Percentiles rank a stretch among this genome's conserved stretches.
These are phyloP conservation scores for Umbellularia californica DNA, from an alignment of 164 flowering plant species.

Conservation along the genomic window DNA sequence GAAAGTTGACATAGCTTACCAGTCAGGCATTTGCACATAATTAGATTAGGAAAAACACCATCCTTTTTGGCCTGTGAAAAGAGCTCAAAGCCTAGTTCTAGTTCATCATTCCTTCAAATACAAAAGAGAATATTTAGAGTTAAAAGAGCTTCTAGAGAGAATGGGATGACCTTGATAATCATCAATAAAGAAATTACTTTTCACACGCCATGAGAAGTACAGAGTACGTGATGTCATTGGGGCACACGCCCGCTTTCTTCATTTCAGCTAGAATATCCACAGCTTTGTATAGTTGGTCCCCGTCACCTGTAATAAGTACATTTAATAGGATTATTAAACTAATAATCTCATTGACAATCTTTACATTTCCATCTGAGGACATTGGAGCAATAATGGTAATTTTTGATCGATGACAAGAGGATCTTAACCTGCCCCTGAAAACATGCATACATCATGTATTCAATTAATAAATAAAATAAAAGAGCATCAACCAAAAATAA, in stretches of 20 bases:
- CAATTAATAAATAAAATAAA: too few relatives aligned
- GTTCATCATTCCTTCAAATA: slow-evolving; percentile 58
- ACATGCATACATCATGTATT: not conserved
- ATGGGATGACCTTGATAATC: slow-evolving; percentile 4
- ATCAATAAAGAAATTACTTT: slow-evolving; percentile 44
- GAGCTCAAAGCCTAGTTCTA: slow-evolving; percentile 59
- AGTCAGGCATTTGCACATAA: slow-evolving; percentile 61
- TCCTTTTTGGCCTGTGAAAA: slow-evolving; percentile 69
- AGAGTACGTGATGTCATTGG: slow-evolving; percentile 72
- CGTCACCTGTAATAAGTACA: slow-evolving; percentile 57
- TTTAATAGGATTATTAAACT: slow-evolving; percentile 3
- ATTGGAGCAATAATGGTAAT: not conserved
- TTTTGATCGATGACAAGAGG: not conserved
- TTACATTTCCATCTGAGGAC: not conserved
- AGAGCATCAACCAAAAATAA: too few relatives aligned
- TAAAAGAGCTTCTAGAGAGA: slow-evolving; percentile 7
- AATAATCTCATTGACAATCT: not conserved
- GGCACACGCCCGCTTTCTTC: slow-evolving; percentile 47
- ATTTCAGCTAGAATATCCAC: slow-evolving; percentile 64
- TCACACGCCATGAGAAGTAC: slow-evolving; percentile 73
- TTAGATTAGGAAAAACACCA: slow-evolving; percentile 48
- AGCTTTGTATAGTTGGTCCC: slow-evolving; percentile 67
- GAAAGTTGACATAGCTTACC: slow-evolving; percentile 35
- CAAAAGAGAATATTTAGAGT: not conserved
- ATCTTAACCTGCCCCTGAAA: not conserved